A percentile compares a stretch with the other conserved stretches of the same genome.
Evolutionary conservation across 768 basidiomycete genomes (phyloP).

Genomic region (Trametes cinnabarina): DNA sequence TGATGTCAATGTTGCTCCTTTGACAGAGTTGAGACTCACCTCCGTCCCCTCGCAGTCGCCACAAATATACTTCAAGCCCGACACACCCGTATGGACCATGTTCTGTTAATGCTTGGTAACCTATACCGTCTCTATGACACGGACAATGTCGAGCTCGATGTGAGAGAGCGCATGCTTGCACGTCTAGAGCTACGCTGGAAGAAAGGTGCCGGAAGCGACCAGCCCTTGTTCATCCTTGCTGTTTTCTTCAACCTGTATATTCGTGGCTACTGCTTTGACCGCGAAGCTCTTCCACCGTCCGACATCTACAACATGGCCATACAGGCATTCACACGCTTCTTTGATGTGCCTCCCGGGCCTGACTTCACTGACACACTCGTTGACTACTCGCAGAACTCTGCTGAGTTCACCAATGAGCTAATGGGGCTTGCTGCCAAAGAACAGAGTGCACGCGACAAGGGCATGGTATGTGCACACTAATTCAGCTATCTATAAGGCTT

Average conservation of each 20-base stretch:
- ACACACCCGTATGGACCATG: conserved; percentile 16
- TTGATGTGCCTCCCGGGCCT: too few relatives aligned
- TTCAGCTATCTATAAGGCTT: too few relatives aligned
- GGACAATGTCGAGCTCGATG: conserved; percentile 9
- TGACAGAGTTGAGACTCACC: not conserved
- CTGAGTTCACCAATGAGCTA: too few relatives aligned
- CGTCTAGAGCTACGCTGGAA: conserved; percentile 38
- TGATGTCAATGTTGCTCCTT: not conserved
- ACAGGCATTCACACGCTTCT: too few relatives aligned
- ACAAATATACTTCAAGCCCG: conserved; percentile 16
- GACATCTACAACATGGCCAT: too few relatives aligned
- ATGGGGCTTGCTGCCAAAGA: too few relatives aligned
- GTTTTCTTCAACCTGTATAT: conserved; percentile 37
- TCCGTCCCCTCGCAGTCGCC: conserved; percentile 21
- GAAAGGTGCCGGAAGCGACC: conserved; percentile 26
- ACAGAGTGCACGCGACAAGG: too few relatives aligned
- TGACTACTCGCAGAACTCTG: too few relatives aligned
- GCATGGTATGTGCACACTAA: too few relatives aligned
- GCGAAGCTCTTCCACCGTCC: too few relatives aligned
- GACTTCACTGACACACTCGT: too few relatives aligned
- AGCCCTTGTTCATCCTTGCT: conserved; percentile 36
- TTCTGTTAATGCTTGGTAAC: conserved; percentile 18
- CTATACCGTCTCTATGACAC: conserved; percentile 25
- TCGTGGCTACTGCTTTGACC: not conserved
- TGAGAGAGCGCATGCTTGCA: conserved; percentile 19